Evolutionary conservation across 2,329 filamentous ascomycete genomes (phyloP).

Genomic region (Cladosporium oxysporum): DNA sequence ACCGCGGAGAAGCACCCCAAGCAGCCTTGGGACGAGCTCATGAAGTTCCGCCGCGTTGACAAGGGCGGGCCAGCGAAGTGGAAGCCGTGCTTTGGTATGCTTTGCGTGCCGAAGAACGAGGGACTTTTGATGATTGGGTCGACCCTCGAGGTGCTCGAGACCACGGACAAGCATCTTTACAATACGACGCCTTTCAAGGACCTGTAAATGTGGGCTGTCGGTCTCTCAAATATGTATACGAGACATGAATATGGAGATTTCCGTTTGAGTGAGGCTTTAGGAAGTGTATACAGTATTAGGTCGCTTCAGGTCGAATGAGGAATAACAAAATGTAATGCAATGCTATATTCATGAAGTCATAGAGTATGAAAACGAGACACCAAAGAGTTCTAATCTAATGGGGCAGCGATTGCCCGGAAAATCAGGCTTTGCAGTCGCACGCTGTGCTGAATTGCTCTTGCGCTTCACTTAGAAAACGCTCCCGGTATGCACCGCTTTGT

Average conservation of each 20-base stretch:
- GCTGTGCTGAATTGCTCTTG: background rate
- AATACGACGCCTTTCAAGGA: conserved; percentile 38
- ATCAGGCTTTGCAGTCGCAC: background rate
- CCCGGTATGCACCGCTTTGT: conserved; percentile 9
- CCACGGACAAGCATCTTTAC: conserved; percentile 60
- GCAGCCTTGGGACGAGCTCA: conserved; percentile 64
- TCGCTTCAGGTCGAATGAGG: background rate
- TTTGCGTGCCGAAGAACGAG: conserved; percentile 60
- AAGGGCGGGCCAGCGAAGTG: conserved; percentile 60
- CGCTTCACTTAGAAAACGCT: conserved; percentile 6
- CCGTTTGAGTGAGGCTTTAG: background rate
- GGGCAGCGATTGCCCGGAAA: background rate
- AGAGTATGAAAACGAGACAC: background rate
- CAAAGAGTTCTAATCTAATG: conserved; percentile 6
- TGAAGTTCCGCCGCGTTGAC: conserved; percentile 62
- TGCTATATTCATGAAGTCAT: conserved; percentile 4
- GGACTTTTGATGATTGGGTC: conserved; percentile 59
- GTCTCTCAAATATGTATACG: background rate
- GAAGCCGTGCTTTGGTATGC: conserved; percentile 69
- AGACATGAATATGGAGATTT: background rate
- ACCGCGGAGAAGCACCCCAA: conserved; percentile 59
- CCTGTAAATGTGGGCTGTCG: conserved; percentile 25
- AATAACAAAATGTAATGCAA: conserved; percentile 4
- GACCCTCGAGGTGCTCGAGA: conserved; percentile 58
- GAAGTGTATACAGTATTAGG: background rate